Base-by-base conservation (phyloP, 2,329 filamentous ascomycete species). In the Fusarium coicis region DNA sequence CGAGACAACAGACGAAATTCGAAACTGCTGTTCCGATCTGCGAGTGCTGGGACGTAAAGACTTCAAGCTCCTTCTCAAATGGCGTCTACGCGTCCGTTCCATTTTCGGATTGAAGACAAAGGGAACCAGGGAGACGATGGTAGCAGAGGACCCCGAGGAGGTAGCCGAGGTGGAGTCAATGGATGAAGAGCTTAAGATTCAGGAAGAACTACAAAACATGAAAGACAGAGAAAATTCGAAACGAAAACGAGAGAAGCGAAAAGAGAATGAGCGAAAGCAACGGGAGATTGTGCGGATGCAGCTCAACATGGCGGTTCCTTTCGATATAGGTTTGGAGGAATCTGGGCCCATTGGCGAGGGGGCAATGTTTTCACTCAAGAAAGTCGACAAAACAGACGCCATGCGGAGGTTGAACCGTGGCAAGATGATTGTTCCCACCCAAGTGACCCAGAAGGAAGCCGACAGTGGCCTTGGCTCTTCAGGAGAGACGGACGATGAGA, bases 271-370 rank as follows among this genome's bases (percentile, higher is more conserved):
- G 82, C 91, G 91, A 81, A 98, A 97, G 83, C 93, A 96, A 76
- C 96, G 93, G 76, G 96, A 98, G 74, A 94, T 98, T 68, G 88
- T 97, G n/a, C 91, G 96, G 39, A 93, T 99, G 92, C 96, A 99
- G 82, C 91, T 99, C 85, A 92, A 98, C 84, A 99, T 99, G 96
- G 92, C 92, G 5, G 93, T 95, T 2, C 96, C 96, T 12, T 96
- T 94, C 87, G 96, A 99, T 73, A 97, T 99, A 72, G 96, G 96
- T 78, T 89, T 97, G 84, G 96, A 97, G 80, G 94, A 96, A 82
- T 84, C 89, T 30, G 94, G 94, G 0, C 93, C 93, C 0, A 86
- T 89, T 55, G 95, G 94, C 30, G 91, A 94, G 46, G 93, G 94
- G 50, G 87, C 93, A 34, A 96, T 97, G 86, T 99, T 99, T 80